These are phyloP conservation scores for Infundibulicybe gibba DNA, from an alignment of 768 basidiomycete species.

Conservation along the genomic window DNA sequence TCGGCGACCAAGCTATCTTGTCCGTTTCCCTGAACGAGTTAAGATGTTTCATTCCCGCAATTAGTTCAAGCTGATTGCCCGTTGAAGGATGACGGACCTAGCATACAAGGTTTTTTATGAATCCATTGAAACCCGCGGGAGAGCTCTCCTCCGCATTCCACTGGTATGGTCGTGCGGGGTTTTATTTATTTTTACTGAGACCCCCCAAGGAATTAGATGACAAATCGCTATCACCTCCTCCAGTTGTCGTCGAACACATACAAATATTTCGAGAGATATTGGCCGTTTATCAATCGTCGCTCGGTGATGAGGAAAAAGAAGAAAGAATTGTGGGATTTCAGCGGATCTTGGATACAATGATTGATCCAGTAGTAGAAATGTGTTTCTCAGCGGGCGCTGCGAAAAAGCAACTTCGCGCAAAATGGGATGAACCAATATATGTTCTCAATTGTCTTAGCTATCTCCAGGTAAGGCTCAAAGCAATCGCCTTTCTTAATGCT, in stretches of 20 bases:
- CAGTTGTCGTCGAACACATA: constrained; percentile 75
- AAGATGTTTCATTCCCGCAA: constrained; percentile 15
- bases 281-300: constrained; percentile 83
- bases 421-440: constrained; percentile 84
- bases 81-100: constrained; percentile 69
- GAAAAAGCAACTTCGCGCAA: constrained; percentile 47
- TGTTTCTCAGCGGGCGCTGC: constrained; percentile 65
- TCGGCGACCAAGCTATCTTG: constrained; percentile 80
- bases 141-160: constrained; percentile 50
- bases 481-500: neutral
- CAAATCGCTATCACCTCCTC: constrained; percentile 66
- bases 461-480: constrained; percentile 51
- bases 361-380: constrained; percentile 82
- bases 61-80: neutral
- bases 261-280: constrained; percentile 88
- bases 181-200: constrained; percentile 13
- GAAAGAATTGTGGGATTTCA: constrained; percentile 47
- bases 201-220: constrained; percentile 60
- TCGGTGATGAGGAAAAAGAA: constrained; percentile 55
- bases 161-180: constrained; percentile 36
- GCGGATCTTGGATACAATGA: constrained; percentile 77
- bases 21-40: constrained; percentile 79
- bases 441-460: constrained; percentile 85
- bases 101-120: constrained; percentile 87
- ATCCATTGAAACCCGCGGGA: constrained; percentile 81